A percentile compares a stretch with the other conserved stretches of the same genome.
phyloP scores from a whole-genome alignment of 441 rosid genomes.

The Pelargonium myrrhifolium region DNA sequence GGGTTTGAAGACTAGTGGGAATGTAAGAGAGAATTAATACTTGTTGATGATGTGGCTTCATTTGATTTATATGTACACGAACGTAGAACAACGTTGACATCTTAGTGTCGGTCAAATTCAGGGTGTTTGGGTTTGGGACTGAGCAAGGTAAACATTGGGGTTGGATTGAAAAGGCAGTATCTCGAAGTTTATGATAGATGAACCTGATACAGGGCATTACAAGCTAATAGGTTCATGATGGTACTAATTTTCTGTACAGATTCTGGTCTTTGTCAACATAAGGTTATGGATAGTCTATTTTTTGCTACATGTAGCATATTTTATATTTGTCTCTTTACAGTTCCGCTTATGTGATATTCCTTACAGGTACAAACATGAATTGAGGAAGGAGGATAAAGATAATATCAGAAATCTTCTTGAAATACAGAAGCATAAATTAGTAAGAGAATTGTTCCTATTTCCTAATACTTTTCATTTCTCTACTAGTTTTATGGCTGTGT shows the following conservation, averaged over 20 bases:
- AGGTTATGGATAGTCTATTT: not conserved
- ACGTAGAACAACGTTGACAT: too few species aligned
- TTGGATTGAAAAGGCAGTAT: too few species aligned
- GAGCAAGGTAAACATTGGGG: too few species aligned
- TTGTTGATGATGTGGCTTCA: not conserved
- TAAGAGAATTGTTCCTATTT: slow-evolving; percentile 25
- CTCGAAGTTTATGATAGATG: too few species aligned
- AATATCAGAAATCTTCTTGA: slow-evolving; percentile 50
- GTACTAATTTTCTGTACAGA: not conserved
- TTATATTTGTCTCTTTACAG: not conserved
- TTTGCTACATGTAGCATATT: not conserved
- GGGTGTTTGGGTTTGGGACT: too few species aligned
- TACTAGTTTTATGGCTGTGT: not conserved
- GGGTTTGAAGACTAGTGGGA: not conserved
- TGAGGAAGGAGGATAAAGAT: slow-evolving; percentile 71
- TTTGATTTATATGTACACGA: not conserved
- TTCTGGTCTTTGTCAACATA: too few species aligned
- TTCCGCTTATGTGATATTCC: not conserved
- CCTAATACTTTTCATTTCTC: not conserved
- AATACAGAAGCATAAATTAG: slow-evolving; percentile 67
- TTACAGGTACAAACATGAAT: slow-evolving; percentile 73
- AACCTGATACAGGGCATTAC: too few species aligned
- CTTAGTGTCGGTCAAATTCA: too few species aligned
- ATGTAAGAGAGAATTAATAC: not conserved
- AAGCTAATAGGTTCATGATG: not conserved